Conservation (phyloP, 2,329 filamentous ascomycete species). For the Fusarium heterosporum region DNA sequence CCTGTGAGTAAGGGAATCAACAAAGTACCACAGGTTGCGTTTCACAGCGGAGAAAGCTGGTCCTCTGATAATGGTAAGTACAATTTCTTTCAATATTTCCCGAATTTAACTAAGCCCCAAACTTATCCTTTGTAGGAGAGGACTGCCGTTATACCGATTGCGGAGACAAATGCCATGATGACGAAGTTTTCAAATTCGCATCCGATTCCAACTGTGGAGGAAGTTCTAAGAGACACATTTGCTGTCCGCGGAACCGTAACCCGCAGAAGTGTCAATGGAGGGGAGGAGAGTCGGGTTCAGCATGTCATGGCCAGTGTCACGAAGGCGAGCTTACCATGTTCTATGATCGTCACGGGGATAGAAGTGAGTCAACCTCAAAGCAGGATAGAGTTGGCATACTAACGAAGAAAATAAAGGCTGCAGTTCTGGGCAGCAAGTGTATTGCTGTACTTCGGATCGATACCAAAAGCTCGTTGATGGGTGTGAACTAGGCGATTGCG, state of each 20-base stretch:
- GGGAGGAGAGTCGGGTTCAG: neutral
- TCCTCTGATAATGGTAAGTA: slow-evolving; percentile 9
- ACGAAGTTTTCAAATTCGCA: neutral
- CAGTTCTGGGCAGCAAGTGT: slow-evolving; percentile 2
- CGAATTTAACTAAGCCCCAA: too few species aligned
- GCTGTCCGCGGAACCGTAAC: neutral
- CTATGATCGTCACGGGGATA: slow-evolving; percentile 3
- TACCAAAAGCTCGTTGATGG: neutral
- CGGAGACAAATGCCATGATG: neutral
- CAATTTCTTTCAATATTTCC: too few species aligned
- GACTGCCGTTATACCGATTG: slow-evolving; percentile 5
- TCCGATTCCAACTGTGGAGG: slow-evolving; percentile 1
- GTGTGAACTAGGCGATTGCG: slow-evolving; percentile 3
- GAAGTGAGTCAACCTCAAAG: neutral
- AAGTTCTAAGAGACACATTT: neutral
- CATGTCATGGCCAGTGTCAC: slow-evolving; percentile 6
- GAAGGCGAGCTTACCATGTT: slow-evolving; percentile 1
- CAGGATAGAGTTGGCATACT: neutral
- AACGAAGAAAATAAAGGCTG: neutral
- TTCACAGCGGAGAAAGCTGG: slow-evolving; percentile 6
- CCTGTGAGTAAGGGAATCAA: neutral
- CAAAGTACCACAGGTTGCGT: neutral
- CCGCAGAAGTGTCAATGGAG: neutral
- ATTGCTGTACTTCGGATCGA: slow-evolving; percentile 1
- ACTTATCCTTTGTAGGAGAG: neutral